Evolutionary conservation across 2,329 filamentous ascomycete species (phyloP).

Genomic region (Hypoxylon sp.): DNA sequence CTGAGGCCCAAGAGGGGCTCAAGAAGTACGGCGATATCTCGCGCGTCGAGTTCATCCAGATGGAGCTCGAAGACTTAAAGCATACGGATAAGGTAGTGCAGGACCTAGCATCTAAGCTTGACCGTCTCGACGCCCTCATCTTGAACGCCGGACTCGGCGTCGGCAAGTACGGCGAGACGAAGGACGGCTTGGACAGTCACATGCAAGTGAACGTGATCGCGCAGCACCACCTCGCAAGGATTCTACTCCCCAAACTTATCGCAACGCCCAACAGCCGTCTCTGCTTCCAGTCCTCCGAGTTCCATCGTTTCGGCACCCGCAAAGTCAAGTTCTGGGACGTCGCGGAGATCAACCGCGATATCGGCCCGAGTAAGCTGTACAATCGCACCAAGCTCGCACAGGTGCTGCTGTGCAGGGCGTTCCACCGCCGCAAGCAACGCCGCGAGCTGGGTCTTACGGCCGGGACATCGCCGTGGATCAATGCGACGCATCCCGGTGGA

Average conservation of each 20-base stretch:
- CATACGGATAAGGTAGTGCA: constrained; percentile 61
- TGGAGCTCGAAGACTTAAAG: constrained; percentile 61
- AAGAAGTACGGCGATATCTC: constrained; percentile 59
- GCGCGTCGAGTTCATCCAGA: constrained; percentile 60
- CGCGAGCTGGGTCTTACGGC: constrained; percentile 53
- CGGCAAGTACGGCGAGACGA: constrained; percentile 62
- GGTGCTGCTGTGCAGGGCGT: constrained; percentile 59
- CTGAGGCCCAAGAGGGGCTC: constrained; percentile 59
- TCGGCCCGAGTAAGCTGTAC: constrained; percentile 63
- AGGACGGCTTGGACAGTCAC: constrained; percentile 59
- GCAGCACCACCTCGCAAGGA: constrained; percentile 63
- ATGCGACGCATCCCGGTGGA: constrained; percentile 63
- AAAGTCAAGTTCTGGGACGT: constrained; percentile 58
- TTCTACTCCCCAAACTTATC: constrained; percentile 59
- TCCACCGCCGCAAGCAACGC: constrained; percentile 56
- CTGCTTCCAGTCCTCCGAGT: constrained; percentile 64
- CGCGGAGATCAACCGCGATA: constrained; percentile 63
- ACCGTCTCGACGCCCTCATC: constrained; percentile 61
- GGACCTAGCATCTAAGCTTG: constrained; percentile 57
- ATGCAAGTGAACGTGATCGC: constrained; percentile 50
- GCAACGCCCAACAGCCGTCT: constrained; percentile 61
- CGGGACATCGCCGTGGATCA: constrained; percentile 57
- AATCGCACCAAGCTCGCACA: constrained; percentile 64
- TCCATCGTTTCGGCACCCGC: constrained; percentile 54
- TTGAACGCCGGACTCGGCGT: constrained; percentile 65